phyloP scores from a whole-genome alignment of 257 asterid species.

The Fraxinus anomala region DNA sequence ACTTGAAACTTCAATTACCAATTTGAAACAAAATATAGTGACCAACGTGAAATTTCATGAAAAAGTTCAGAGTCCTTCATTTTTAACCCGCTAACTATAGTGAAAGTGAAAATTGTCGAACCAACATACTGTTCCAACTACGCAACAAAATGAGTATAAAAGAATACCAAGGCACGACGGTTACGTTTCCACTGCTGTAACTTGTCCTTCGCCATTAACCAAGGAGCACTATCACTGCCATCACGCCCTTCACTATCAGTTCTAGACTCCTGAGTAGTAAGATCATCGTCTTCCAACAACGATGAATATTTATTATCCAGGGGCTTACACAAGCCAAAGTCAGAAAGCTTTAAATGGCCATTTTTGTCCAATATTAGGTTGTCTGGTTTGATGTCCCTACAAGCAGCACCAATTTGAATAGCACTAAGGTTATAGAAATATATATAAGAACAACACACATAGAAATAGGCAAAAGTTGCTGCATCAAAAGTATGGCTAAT shows the following conservation, averaged over 20 bases:
- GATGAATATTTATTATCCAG: conserved; percentile 77
- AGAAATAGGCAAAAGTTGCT: neutral
- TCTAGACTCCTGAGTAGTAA: conserved; percentile 52
- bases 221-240: conserved; percentile 57
- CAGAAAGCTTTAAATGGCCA: conserved; percentile 94
- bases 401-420: conserved; percentile 23
- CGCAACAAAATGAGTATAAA: neutral
- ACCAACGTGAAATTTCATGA: too few relatives aligned
- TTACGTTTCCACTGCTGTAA: conserved; percentile 91
- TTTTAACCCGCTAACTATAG: conserved; percentile 1
- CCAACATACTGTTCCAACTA: neutral
- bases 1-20: too few relatives aligned
- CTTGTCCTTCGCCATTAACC: conserved; percentile 97
- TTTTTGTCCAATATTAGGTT: conserved; percentile 88
- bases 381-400: conserved; percentile 96
- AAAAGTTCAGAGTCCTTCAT: too few relatives aligned
- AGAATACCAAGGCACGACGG: conserved; percentile 87
- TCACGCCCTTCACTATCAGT: conserved; percentile 49
- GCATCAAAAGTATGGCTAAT: neutral
- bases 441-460: neutral
- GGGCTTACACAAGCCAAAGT: conserved; percentile 69
- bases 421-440: conserved; percentile 5
- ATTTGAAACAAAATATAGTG: too few relatives aligned
- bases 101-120: neutral
- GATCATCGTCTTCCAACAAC: conserved; percentile 74